These are phyloP conservation scores for Vitis riparia DNA, from an alignment of 164 flowering plant species.

Conservation along the genomic window DNA sequence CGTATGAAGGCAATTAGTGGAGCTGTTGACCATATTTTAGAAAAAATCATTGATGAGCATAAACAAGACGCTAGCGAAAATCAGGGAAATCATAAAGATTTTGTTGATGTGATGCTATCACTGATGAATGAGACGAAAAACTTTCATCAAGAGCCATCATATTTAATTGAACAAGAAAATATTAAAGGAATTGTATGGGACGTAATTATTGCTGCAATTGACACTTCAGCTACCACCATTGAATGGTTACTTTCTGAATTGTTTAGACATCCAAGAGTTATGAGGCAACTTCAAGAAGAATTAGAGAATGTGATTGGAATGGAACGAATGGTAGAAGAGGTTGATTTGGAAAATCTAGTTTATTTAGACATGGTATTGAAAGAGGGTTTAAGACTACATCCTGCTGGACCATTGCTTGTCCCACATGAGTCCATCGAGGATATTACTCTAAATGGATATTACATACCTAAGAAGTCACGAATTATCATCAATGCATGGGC, in stretches of 20 bases:
- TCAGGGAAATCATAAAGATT: conserved; percentile 1
- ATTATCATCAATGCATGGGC: conserved; percentile 30
- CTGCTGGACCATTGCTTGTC: conserved; percentile 28
- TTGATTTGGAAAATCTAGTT: conserved; percentile 19
- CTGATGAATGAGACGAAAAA: neutral
- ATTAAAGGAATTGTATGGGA: neutral
- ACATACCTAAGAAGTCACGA: conserved; percentile 24
- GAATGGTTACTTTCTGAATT: too few species aligned
- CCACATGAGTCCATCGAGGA: conserved; percentile 31
- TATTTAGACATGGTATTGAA: conserved; percentile 38
- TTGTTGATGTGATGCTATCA: conserved; percentile 15
- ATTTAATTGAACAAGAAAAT: neutral
- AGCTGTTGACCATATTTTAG: conserved; percentile 2
- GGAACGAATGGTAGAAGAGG: conserved; percentile 22
- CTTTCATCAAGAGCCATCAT: too few species aligned
- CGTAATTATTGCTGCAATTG: too few species aligned
- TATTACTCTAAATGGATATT: conserved; percentile 11
- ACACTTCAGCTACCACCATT: too few species aligned
- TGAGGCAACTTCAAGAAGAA: conserved; percentile 23
- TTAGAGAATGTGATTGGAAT: conserved; percentile 15
- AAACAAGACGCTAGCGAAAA: neutral
- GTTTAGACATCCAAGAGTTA: neutral
- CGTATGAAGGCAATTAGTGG: conserved; percentile 3
- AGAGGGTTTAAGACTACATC: conserved; percentile 36
- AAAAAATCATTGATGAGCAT: conserved; percentile 22